phyloP scores from a whole-genome alignment of 371 early-diverging fungal species.

The Mortierella sp. region DNA sequence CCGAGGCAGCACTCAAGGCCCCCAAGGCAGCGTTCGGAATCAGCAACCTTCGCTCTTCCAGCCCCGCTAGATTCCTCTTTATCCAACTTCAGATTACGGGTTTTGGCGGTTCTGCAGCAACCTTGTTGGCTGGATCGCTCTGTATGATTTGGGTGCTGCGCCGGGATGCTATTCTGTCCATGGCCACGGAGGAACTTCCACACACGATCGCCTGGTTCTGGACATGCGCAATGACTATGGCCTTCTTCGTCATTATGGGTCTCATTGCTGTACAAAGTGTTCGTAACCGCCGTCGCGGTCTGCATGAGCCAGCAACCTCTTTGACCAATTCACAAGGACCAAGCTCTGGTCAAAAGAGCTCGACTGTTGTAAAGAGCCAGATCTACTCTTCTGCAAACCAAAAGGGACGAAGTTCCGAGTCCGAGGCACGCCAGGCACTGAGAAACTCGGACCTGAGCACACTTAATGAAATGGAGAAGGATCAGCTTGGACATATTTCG shows the following conservation, averaged over 20 bases:
- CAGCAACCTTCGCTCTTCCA: constrained; percentile 37
- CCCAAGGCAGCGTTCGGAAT: constrained; percentile 49
- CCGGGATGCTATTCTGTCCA: constrained; percentile 24
- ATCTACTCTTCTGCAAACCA: constrained; percentile 25
- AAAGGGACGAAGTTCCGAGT: constrained; percentile 9
- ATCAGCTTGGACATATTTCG: not conserved
- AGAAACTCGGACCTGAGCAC: constrained; percentile 34
- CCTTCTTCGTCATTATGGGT: constrained; percentile 32
- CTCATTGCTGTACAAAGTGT: constrained; percentile 40
- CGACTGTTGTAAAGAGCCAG: constrained; percentile 12
- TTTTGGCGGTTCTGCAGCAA: constrained; percentile 43
- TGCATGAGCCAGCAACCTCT: constrained; percentile 21
- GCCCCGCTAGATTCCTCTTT: constrained; percentile 50
- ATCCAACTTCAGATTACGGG: constrained; percentile 52
- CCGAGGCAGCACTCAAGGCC: constrained; percentile 46
- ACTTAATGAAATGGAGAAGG: constrained; percentile 26
- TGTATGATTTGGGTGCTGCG: constrained; percentile 49
- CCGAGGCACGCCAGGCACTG: constrained; percentile 28
- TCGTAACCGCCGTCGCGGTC: constrained; percentile 41
- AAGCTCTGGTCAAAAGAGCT: constrained; percentile 20
- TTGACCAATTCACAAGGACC: constrained; percentile 13
- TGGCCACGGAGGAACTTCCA: constrained; percentile 25
- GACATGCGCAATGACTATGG: constrained; percentile 47
- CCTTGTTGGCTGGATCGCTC: constrained; percentile 40
- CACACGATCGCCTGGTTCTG: constrained; percentile 49